Conservation (phyloP, 768 basidiomycete species). For the Serendipita indica region DNA sequence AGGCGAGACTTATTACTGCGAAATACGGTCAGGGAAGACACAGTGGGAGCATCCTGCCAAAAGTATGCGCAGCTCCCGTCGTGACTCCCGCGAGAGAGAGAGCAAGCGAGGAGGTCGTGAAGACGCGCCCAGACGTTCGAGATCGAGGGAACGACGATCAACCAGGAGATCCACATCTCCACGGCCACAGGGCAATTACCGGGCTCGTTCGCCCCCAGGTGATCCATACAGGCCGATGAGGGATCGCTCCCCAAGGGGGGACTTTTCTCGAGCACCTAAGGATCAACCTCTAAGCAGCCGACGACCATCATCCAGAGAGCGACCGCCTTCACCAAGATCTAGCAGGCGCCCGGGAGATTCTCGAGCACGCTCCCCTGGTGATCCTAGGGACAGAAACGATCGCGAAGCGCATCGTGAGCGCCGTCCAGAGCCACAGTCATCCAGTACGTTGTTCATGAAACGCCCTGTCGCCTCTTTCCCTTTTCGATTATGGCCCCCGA, state of each 20-base stretch:
- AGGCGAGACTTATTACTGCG: conserved; percentile 2
- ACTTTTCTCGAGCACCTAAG: not conserved
- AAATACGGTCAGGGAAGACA: not conserved
- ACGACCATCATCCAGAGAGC: not conserved
- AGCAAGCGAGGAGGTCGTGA: not conserved
- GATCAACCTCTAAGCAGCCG: not conserved
- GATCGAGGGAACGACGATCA: not conserved
- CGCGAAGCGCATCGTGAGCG: not conserved
- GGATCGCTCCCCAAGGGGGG: not conserved
- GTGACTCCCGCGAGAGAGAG: not conserved
- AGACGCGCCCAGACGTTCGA: not conserved
- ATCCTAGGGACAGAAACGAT: not conserved
- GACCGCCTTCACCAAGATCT: not conserved
- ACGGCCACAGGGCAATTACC: not conserved
- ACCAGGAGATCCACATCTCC: not conserved
- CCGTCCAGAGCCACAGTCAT: conserved; percentile 4
- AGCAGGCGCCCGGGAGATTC: not conserved
- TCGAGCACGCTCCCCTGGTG: not conserved
- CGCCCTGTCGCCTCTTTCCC: not conserved
- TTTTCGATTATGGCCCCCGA: not conserved
- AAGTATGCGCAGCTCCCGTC: not conserved
- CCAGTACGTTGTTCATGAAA: conserved; percentile 8
- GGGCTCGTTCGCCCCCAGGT: not conserved
- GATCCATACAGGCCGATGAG: not conserved
- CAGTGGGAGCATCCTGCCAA: conserved; percentile 1